Percentiles rank a stretch among this genome's conserved stretches.
Conservation (phyloP, 306 rosid species). For the Cicer chorassanicum region DNA sequence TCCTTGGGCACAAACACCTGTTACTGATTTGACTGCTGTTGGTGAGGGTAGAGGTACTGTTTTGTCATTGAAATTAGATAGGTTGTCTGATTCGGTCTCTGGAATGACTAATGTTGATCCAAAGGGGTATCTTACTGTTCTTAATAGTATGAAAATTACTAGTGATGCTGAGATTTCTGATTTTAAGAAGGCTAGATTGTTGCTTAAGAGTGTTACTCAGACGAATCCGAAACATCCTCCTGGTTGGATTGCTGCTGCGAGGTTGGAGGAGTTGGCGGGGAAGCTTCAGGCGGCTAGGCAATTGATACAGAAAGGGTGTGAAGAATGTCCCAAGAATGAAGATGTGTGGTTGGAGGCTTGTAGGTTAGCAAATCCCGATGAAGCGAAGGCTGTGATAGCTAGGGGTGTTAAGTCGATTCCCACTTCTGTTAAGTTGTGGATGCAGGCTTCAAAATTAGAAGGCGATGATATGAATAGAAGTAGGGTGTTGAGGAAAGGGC, state of each 20-base stretch:
- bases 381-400: constrained; percentile 87
- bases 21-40: constrained; percentile 90
- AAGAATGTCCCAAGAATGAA: constrained; percentile 86
- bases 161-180: constrained; percentile 93
- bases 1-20: constrained; percentile 84
- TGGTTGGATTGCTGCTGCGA: constrained; percentile 91
- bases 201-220: constrained; percentile 85
- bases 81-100: constrained; percentile 78
- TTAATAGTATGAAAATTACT: constrained; percentile 85
- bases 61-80: constrained; percentile 76
- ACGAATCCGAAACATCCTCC: constrained; percentile 90
- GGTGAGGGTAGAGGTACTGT: constrained; percentile 95
- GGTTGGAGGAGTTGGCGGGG: constrained; percentile 90
- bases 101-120: constrained; percentile 86
- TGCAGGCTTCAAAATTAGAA: constrained; percentile 86
- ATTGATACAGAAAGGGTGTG: constrained; percentile 84
- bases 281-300: constrained; percentile 83
- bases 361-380: constrained; percentile 83
- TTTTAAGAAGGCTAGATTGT: constrained; percentile 79
- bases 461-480: constrained; percentile 71
- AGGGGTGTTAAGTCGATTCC: constrained; percentile 79
- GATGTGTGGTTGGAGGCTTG: constrained; percentile 96
- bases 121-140: constrained; percentile 78
- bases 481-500: constrained; percentile 85
- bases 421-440: constrained; percentile 85